Evolutionary conservation across 148 eudicot genomes (phyloP), one percentile per base, ranked within the genome.

Genomic region (Cornus suecica): DNA sequence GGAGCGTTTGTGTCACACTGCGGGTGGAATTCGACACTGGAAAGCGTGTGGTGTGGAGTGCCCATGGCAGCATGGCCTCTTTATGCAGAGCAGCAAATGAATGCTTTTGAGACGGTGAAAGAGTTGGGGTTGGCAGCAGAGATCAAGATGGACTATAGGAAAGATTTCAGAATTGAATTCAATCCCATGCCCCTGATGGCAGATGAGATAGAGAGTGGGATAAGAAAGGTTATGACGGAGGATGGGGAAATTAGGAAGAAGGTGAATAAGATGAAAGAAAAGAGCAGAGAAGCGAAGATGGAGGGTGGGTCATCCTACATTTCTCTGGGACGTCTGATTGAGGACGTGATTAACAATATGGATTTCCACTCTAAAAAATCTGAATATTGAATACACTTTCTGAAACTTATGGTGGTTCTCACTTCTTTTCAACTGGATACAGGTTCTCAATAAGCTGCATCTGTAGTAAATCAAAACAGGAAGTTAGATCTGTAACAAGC

Each of bases 401-500:
- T 64, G 26, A 77, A 65, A 71, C 70, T 26, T 71, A 64, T 23
- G 80, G 75, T 77, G 80, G 80, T 51, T 60, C 71, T 71, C 26
- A 61, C 75, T 71, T 65, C 34, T 77, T 74, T 61, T 37, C 75
- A 28, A 77, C 80, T 14, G 80, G 80, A 64, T 70, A 70, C 75
- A 70, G 52, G 52, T 62, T 70, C 27, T 77, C 69, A 75, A 70
- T 77, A 65, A 77, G 80, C 80, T 77, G 41, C 74, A 70, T 13
- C 28, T 69, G 68, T 24, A 3, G 32, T 30, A 77, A 30, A 30
- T 68, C 27, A n/a, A 76, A 64, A 18, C n/a, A 7, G 31, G 65
- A 60, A 10, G 25, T 69, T 42, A 42, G 20, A 67, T 28, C 20
- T 74, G 26, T 23, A 29, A 51, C 9, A 11, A 37, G 42, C 10